A percentile compares a stretch with the other conserved stretches of the same genome.
Evolutionary conservation across 768 basidiomycete genomes (phyloP).

Genomic region (Tricholoma flavovirens): DNA sequence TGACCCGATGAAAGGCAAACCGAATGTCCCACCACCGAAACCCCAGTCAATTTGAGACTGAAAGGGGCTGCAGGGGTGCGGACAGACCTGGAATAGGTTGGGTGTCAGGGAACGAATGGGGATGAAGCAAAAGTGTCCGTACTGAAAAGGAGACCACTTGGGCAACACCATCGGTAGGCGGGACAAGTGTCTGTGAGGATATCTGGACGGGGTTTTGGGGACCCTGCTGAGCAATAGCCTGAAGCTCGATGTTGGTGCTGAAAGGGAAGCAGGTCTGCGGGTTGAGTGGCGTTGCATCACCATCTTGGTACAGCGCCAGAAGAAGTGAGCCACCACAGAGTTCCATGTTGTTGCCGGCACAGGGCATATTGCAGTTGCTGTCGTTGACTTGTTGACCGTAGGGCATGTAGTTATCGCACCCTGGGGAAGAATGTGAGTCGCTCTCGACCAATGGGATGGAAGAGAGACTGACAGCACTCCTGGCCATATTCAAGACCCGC

Average conservation of each 20-base stretch:
- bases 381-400: conserved; percentile 7
- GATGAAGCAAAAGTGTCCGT: neutral
- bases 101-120: neutral
- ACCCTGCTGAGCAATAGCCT: neutral
- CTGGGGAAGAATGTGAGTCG: conserved; percentile 4
- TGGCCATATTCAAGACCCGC: conserved; percentile 48
- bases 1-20: neutral
- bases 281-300: conserved; percentile 12
- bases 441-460: neutral
- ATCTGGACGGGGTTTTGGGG: neutral
- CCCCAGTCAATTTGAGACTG: neutral
- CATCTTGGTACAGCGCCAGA: conserved; percentile 38
- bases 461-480: conserved; percentile 17
- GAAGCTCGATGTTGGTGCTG: neutral
- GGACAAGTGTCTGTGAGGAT: neutral
- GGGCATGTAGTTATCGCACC: conserved; percentile 18
- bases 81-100: neutral
- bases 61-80: neutral
- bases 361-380: conserved; percentile 37
- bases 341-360: conserved; percentile 38
- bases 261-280: conserved; percentile 11
- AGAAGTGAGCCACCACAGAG: conserved; percentile 39
- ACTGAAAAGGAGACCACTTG: neutral
- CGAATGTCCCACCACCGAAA: neutral
- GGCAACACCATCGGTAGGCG: neutral